Conservation (phyloP, 2,329 filamentous ascomycete species). For the Calonectria honghensis region DNA sequence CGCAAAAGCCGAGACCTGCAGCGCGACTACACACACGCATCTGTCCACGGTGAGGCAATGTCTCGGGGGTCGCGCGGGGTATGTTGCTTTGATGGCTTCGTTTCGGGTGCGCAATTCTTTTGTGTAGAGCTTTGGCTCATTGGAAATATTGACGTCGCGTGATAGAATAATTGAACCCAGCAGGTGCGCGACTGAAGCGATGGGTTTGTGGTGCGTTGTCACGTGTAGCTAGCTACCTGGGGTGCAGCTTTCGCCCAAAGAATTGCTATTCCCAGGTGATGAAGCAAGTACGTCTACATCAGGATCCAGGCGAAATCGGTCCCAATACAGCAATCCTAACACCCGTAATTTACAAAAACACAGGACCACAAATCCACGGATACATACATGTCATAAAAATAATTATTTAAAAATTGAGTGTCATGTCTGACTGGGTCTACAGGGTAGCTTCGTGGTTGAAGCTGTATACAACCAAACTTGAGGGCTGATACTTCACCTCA, state of each 20-base stretch:
- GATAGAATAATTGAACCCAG: not conserved
- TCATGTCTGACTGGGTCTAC: not conserved
- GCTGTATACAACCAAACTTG: not conserved
- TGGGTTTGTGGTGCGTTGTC: slow-evolving; percentile 43
- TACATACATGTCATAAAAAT: not conserved
- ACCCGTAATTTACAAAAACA: not conserved
- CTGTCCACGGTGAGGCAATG: not conserved
- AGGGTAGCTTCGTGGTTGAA: not conserved
- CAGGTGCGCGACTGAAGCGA: slow-evolving; percentile 43
- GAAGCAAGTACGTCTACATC: not conserved
- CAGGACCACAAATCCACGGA: not conserved
- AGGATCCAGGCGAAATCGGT: not conserved
- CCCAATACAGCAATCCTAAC: not conserved
- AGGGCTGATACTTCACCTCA: not conserved
- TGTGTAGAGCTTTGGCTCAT: not conserved
- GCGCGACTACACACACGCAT: not conserved
- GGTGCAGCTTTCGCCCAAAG: not conserved
- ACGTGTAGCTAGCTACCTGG: slow-evolving; percentile 42
- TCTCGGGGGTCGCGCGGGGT: not conserved
- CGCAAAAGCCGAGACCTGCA: slow-evolving; percentile 25
- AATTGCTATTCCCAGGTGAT: not conserved
- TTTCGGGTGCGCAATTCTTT: not conserved
- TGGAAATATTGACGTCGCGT: not conserved
- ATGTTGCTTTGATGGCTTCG: not conserved
- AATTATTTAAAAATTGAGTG: not conserved